phyloP scores from a whole-genome alignment of 176 grass and related monocot genomes.

The Paspalum notatum region DNA sequence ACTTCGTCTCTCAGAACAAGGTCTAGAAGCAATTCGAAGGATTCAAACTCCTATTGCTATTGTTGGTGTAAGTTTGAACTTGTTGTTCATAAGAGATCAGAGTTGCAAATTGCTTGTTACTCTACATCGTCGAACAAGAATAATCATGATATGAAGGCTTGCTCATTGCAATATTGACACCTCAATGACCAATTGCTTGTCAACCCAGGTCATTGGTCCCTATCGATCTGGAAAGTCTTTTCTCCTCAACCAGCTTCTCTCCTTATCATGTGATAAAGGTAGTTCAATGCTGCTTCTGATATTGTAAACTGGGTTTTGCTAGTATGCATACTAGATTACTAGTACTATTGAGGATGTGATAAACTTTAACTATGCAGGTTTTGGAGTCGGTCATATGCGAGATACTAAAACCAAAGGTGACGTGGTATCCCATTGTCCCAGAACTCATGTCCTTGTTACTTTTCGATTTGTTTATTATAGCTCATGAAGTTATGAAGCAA shows the following conservation, averaged over 20 bases:
- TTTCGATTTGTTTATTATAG: constrained; percentile 20
- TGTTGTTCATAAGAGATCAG: constrained; percentile 19
- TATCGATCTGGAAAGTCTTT: constrained; percentile 98
- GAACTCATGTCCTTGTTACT: not conserved
- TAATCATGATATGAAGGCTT: not conserved
- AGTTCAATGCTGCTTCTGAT: constrained; percentile 44
- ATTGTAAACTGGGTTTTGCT: constrained; percentile 2
- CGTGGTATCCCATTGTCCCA: not conserved
- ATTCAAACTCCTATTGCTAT: constrained; percentile 84
- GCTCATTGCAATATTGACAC: not conserved
- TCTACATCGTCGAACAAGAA: constrained; percentile 5
- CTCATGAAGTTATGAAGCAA: not conserved
- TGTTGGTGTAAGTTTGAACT: constrained; percentile 73
- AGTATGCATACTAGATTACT: constrained; percentile 1
- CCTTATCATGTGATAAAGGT: constrained; percentile 97
- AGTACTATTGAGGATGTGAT: not conserved
- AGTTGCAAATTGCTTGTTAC: not conserved
- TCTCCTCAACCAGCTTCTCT: constrained; percentile 96
- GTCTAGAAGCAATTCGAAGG: constrained; percentile 87
- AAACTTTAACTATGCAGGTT: constrained; percentile 64
- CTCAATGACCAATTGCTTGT: constrained; percentile 17
- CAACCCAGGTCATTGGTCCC: constrained; percentile 84
- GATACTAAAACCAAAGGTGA: constrained; percentile 99
- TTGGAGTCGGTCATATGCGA: constrained; percentile 99
- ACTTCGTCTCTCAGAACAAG: constrained; percentile 76